These are phyloP conservation scores for Talaromyces albobiverticillius DNA, from an alignment of 2,329 filamentous ascomycete genomes.

Conservation along the genomic window DNA sequence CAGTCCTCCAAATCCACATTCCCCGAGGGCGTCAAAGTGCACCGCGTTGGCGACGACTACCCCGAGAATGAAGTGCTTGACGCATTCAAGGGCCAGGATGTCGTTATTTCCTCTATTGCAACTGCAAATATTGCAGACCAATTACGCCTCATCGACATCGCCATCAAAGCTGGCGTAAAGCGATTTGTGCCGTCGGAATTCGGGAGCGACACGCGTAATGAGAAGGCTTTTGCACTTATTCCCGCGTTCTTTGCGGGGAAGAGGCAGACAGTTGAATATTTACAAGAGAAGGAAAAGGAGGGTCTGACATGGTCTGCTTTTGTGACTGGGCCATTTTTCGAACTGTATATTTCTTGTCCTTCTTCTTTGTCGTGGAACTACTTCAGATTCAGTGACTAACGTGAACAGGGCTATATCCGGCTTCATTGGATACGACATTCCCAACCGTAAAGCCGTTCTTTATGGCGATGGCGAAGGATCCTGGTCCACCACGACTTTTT, in stretches of 20 bases:
- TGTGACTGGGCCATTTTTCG: conserved; percentile 6
- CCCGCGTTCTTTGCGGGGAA: conserved; percentile 3
- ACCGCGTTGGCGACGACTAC: conserved; percentile 1
- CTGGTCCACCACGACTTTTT: not conserved
- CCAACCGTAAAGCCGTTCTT: not conserved
- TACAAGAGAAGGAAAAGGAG: not conserved
- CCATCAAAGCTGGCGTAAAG: conserved; percentile 14
- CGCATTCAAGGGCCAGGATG: conserved; percentile 5
- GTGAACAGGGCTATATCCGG: not conserved
- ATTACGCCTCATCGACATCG: not conserved
- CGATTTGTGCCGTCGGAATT: conserved; percentile 12
- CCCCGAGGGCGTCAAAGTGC: not conserved
- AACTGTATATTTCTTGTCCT: not conserved
- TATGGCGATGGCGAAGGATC: not conserved
- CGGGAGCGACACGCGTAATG: conserved; percentile 3
- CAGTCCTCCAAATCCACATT: not conserved
- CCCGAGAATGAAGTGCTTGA: not conserved
- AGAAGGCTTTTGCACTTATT: not conserved
- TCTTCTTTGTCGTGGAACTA: not conserved
- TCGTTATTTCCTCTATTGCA: not conserved
- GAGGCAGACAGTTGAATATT: not conserved
- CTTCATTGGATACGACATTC: conserved; percentile 5
- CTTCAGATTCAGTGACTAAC: not conserved
- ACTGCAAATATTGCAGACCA: not conserved
- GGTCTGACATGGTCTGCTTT: conserved; percentile 4